Percentiles rank a stretch among this genome's conserved stretches.
These are phyloP conservation scores for Tetratostichococcus sp. DNA, from an alignment of 139 green algal genomes.

Conservation along the genomic window DNA sequence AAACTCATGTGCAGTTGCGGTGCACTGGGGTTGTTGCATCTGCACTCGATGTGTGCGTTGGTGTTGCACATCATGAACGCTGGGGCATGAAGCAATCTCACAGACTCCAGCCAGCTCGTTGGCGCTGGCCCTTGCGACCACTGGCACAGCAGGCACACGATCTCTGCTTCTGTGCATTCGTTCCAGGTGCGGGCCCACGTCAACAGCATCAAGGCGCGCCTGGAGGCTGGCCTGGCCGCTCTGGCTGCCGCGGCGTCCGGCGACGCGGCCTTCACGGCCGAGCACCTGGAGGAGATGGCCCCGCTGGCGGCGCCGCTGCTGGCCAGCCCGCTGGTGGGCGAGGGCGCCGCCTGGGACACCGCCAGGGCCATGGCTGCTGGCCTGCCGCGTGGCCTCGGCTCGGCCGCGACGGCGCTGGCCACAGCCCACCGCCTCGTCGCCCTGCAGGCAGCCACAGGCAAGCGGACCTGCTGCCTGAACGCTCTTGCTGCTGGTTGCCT, in stretches of 20 bases:
- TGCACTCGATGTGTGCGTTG: too few relatives aligned
- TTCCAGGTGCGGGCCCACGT: constrained; percentile 53
- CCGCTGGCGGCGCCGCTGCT: constrained; percentile 65
- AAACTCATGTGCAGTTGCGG: too few relatives aligned
- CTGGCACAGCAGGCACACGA: too few relatives aligned
- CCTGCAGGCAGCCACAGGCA: constrained; percentile 13
- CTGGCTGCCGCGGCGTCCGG: constrained; percentile 44
- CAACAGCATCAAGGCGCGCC: constrained; percentile 31
- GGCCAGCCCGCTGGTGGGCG: constrained; percentile 56
- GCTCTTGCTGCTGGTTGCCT: not conserved
- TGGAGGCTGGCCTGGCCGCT: constrained; percentile 52
- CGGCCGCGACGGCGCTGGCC: constrained; percentile 35
- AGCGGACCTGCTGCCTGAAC: too few relatives aligned
- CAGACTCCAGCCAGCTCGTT: too few relatives aligned
- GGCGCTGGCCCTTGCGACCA: too few relatives aligned
- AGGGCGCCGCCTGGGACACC: constrained; percentile 52
- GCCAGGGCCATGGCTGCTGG: constrained; percentile 48
- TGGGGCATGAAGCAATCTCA: too few relatives aligned
- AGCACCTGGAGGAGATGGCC: constrained; percentile 51
- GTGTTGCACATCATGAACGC: too few relatives aligned
- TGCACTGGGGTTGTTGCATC: too few relatives aligned
- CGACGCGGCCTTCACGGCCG: constrained; percentile 35
- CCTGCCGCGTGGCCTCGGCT: constrained; percentile 53
- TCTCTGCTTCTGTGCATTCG: too few relatives aligned
- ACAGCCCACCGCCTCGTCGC: constrained; percentile 55